These are phyloP conservation scores for Hapsidospora chrysogenum DNA, from an alignment of 495 filamentous ascomycete species.

Conservation along the genomic window DNA sequence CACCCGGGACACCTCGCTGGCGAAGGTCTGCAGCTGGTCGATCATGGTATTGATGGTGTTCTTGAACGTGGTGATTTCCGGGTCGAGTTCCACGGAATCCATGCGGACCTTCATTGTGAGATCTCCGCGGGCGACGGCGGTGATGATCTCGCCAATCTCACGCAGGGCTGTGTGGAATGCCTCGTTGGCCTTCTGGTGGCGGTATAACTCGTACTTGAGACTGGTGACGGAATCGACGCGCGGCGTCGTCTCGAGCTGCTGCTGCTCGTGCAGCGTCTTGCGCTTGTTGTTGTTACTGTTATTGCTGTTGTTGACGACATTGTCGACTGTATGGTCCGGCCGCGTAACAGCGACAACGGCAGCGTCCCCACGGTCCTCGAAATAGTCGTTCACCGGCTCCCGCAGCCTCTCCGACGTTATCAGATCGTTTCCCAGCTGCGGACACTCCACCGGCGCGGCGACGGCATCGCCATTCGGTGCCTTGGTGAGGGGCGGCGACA, in stretches of 20 bases:
- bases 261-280: constrained; percentile 48
- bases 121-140: constrained; percentile 87
- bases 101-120: constrained; percentile 95
- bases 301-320: no score
- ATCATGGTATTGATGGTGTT: constrained; percentile 96
- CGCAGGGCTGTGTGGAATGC: constrained; percentile 93
- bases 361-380: no score
- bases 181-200: constrained; percentile 93
- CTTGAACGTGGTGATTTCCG: constrained; percentile 96
- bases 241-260: constrained; percentile 42
- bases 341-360: no score
- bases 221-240: constrained; percentile 33
- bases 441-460: no score
- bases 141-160: constrained; percentile 94
- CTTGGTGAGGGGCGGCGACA: no score
- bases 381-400: no score
- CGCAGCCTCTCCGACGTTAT: no score
- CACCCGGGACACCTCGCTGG: constrained; percentile 89
- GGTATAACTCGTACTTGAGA: constrained; percentile 79
- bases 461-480: no score
- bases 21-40: constrained; percentile 94
- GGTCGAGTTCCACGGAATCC: constrained; percentile 91
- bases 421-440: no score
- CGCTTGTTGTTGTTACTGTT: no score
- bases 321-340: no score